Conservation (phyloP, 805 yeast species). For the Teunomyces panamensis region DNA sequence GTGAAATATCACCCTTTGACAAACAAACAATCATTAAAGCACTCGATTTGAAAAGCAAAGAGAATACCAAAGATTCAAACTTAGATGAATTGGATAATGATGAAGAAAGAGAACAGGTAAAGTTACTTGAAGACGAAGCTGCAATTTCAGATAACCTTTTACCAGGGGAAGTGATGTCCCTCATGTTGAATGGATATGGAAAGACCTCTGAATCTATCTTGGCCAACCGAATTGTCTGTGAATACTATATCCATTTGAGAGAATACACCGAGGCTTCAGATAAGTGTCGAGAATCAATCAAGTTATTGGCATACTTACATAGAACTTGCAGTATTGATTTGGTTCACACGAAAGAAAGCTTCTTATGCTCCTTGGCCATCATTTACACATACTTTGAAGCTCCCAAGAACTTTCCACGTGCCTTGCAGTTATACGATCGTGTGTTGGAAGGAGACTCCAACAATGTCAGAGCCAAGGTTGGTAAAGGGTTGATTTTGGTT, state of each 20-base stretch:
- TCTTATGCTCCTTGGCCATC: constrained; percentile 66
- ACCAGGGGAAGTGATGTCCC: constrained; percentile 50
- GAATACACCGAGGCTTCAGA: constrained; percentile 65
- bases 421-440: constrained; percentile 65
- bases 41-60: constrained; percentile 13
- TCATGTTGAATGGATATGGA: constrained; percentile 51
- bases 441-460: constrained; percentile 42
- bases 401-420: constrained; percentile 80
- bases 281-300: constrained; percentile 58
- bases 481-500: constrained; percentile 74
- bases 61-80: constrained; percentile 12
- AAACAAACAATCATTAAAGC: constrained; percentile 16
- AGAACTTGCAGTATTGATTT: constrained; percentile 48
- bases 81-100: constrained; percentile 13
- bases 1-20: constrained; percentile 67
- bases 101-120: constrained; percentile 5
- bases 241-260: constrained; percentile 55
- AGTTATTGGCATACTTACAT: constrained; percentile 47
- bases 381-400: constrained; percentile 84
- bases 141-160: constrained; percentile 15
- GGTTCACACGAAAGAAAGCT: constrained; percentile 51
- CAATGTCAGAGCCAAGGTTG: constrained; percentile 66
- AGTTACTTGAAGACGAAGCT: not conserved
- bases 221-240: constrained; percentile 63
- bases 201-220: constrained; percentile 44